phyloP scores from a whole-genome alignment of 441 rosid genomes.

The Syzygium malaccense region DNA sequence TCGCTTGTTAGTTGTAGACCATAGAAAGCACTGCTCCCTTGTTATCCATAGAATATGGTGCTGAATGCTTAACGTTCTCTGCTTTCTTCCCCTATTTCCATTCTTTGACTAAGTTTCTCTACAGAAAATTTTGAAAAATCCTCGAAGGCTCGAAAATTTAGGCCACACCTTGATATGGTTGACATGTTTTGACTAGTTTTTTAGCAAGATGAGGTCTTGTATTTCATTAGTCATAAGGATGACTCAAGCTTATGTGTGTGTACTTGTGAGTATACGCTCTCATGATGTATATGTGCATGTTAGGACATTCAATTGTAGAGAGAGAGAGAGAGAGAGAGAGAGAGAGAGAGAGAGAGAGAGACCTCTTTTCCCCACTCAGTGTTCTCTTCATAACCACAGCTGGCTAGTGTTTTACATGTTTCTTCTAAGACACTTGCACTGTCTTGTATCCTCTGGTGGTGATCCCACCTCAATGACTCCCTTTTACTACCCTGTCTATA shows the following conservation, averaged over 20 bases:
- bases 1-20: background rate
- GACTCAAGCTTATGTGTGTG: background rate
- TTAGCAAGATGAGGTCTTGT: background rate
- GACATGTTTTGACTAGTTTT: background rate
- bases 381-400: slow-evolving; percentile 12
- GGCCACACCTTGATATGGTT: background rate
- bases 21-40: background rate
- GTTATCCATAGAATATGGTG: background rate
- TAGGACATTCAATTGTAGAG: background rate
- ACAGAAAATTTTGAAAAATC: background rate
- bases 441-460: background rate
- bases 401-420: slow-evolving; percentile 14
- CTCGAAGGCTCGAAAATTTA: background rate
- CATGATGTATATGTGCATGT: background rate
- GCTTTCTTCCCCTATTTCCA: background rate
- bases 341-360: background rate
- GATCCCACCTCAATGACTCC: background rate
- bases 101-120: background rate
- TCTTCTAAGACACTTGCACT: slow-evolving; percentile 11
- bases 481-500: background rate
- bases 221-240: background rate
- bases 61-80: background rate
- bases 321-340: background rate
- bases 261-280: background rate
- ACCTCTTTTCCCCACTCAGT: slow-evolving; percentile 28